These are phyloP conservation scores for Pleodorina starrii DNA, from an alignment of 139 green algal species.

Conservation along the genomic window DNA sequence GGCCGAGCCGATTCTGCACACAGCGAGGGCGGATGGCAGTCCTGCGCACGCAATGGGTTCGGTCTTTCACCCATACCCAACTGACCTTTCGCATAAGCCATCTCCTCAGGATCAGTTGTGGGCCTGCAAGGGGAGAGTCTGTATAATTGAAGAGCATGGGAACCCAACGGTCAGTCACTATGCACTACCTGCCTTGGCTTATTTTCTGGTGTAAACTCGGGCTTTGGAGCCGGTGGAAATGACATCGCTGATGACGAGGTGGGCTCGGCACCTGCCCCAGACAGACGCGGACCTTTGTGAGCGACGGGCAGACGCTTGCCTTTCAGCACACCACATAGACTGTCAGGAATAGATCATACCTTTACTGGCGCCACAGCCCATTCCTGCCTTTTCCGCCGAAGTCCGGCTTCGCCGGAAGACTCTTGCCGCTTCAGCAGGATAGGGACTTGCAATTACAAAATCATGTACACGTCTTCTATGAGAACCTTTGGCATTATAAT, in stretches of 20 bases:
- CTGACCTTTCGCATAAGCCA: background rate
- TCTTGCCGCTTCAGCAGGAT: background rate
- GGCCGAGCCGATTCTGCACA: no score
- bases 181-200: conserved; percentile 18
- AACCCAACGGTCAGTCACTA: background rate
- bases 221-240: background rate
- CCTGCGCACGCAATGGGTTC: background rate
- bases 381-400: background rate
- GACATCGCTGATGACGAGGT: no score
- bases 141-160: background rate
- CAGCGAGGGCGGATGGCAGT: background rate
- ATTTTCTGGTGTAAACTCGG: conserved; percentile 35
- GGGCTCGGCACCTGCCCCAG: no score
- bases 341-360: background rate
- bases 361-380: conserved; percentile 27
- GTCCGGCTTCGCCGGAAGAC: background rate
- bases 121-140: background rate
- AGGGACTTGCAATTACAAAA: no score
- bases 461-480: no score
- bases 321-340: no score
- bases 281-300: no score
- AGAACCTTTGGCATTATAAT: background rate
- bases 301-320: no score
- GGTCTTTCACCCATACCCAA: background rate
- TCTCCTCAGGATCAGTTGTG: background rate